Evolutionary conservation across 2,329 filamentous ascomycete species (phyloP).

Genomic region (Nemania diffusa): DNA sequence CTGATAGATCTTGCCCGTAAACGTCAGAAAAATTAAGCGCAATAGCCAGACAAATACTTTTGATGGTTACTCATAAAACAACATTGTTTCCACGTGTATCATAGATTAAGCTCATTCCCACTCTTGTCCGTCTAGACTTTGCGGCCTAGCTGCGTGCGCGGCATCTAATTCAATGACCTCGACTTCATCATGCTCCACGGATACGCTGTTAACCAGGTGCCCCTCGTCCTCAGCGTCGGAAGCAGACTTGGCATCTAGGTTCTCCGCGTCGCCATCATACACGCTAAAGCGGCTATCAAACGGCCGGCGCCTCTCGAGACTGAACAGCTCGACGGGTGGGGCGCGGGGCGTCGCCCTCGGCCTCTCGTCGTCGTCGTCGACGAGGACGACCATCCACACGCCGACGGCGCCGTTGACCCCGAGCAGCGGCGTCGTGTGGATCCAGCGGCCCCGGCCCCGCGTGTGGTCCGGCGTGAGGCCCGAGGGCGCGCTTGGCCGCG

Average conservation of each 20-base stretch:
- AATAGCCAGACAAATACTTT: background rate
- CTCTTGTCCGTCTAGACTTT: background rate
- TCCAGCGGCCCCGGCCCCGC: conserved; percentile 75
- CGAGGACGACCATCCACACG: conserved; percentile 81
- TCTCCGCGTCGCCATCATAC: background rate
- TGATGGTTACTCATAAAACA: background rate
- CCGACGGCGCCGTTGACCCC: conserved; percentile 74
- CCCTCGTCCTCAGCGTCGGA: conserved; percentile 7
- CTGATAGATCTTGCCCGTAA: background rate
- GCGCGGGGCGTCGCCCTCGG: conserved; percentile 18
- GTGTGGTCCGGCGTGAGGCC: conserved; percentile 47
- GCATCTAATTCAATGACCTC: conserved; percentile 7
- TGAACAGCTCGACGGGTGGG: conserved; percentile 28
- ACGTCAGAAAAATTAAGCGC: background rate
- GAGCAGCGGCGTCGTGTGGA: conserved; percentile 79
- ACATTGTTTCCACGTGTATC: background rate
- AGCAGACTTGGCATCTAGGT: conserved; percentile 11
- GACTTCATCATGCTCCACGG: conserved; percentile 10
- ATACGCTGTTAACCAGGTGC: background rate
- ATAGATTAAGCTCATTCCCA: background rate
- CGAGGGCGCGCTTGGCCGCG: conserved; percentile 13
- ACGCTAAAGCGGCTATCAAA: conserved; percentile 23
- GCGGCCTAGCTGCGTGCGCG: background rate
- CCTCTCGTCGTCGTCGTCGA: conserved; percentile 67
- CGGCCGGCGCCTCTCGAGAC: conserved; percentile 20